These are phyloP conservation scores for Blastobotrys aristatus DNA, from an alignment of 1,139 yeast genomes.

Conservation along the genomic window DNA sequence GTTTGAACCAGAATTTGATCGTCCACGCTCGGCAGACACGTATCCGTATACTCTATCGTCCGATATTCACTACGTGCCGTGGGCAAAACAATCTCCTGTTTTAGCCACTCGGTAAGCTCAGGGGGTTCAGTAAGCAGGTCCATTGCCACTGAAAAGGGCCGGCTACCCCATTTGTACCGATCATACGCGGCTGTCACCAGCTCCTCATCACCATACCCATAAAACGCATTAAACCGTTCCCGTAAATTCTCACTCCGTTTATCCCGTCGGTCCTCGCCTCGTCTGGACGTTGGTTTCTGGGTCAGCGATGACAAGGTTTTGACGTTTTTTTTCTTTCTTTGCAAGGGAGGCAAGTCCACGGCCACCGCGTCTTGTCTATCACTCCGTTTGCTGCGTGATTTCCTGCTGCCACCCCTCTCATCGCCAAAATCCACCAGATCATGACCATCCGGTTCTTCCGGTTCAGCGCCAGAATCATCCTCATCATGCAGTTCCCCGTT, in stretches of 20 bases:
- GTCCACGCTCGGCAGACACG: background rate
- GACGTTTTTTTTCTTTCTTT: conserved; percentile 1
- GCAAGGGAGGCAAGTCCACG: conserved; percentile 11
- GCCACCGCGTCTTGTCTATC: background rate
- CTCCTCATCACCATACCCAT: conserved; percentile 20
- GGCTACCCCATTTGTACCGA: conserved; percentile 22
- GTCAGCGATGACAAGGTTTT: conserved; percentile 3
- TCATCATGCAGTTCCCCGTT: conserved; percentile 9
- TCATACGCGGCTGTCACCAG: conserved; percentile 18
- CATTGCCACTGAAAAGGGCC: conserved; percentile 20
- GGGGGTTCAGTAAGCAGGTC: conserved; percentile 13
- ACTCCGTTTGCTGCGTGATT: background rate
- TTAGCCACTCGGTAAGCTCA: background rate
- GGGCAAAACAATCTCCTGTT: background rate
- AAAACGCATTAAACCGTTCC: conserved; percentile 23
- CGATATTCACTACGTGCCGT: background rate
- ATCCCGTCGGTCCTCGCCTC: background rate
- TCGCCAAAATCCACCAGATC: conserved; percentile 5
- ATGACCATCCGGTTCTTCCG: conserved; percentile 7
- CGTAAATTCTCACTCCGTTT: conserved; percentile 16
- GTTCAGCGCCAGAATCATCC: conserved; percentile 1
- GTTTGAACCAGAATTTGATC: conserved; percentile 5
- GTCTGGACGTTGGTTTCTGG: background rate
- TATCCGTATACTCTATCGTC: background rate
- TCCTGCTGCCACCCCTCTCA: background rate